These are phyloP conservation scores for Termitomyces sp. DNA, from an alignment of 768 basidiomycete genomes.

Conservation along the genomic window DNA sequence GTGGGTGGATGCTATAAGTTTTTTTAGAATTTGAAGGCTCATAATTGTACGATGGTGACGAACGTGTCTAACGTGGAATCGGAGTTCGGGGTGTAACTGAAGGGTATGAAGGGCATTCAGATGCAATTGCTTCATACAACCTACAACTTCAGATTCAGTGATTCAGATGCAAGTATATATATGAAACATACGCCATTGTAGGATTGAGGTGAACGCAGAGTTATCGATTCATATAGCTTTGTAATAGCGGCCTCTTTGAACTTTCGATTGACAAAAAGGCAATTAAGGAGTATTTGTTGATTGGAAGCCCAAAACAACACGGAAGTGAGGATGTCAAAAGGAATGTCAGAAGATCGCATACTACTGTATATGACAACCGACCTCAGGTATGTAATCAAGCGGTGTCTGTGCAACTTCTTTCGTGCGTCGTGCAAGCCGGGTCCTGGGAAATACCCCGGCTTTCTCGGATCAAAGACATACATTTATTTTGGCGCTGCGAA, in stretches of 20 bases:
- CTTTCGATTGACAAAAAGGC: conserved; percentile 3
- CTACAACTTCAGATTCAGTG: background rate
- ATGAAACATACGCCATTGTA: conserved; percentile 2
- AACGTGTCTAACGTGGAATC: conserved; percentile 2
- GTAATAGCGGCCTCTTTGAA: conserved; percentile 4
- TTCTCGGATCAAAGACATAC: background rate
- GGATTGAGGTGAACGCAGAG: conserved; percentile 5
- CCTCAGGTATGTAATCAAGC: background rate
- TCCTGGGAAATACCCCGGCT: background rate
- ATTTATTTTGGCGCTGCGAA: background rate
- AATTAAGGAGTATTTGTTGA: background rate
- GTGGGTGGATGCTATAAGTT: conserved; percentile 2
- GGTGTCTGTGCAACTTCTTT: too few species aligned
- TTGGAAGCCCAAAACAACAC: background rate
- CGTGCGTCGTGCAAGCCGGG: background rate
- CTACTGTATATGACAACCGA: background rate
- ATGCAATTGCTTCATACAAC: background rate
- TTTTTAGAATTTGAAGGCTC: background rate
- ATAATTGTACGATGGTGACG: conserved; percentile 1
- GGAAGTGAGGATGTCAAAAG: conserved; percentile 3
- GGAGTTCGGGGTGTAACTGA: conserved; percentile 1
- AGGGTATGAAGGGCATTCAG: conserved; percentile 8
- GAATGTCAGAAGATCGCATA: background rate
- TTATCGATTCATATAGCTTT: conserved; percentile 4
- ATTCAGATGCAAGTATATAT: too few species aligned